Percentiles rank a stretch among this genome's conserved stretches.
These are phyloP conservation scores for Cucurbitaria berberidis DNA, from an alignment of 2,329 filamentous ascomycete species.

Conservation along the genomic window DNA sequence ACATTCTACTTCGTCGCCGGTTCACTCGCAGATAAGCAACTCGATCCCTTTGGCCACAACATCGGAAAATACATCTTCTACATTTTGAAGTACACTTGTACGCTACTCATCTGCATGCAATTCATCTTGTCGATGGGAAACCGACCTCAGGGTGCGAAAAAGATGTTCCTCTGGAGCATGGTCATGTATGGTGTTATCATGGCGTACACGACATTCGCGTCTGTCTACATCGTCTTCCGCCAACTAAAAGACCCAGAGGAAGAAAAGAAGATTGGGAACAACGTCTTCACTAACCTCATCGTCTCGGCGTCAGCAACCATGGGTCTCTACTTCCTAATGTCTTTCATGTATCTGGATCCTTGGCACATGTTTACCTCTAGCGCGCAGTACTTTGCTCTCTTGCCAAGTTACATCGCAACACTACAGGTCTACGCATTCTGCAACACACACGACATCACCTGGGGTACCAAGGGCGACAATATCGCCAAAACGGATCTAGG, in stretches of 20 bases:
- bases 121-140: constrained; percentile 98
- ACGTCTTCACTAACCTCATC: constrained; percentile 93
- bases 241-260: constrained; percentile 67
- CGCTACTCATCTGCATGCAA: constrained; percentile 89
- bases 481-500: constrained; percentile 91
- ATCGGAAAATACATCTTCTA: constrained; percentile 86
- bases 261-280: constrained; percentile 72
- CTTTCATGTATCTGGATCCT: constrained; percentile 93
- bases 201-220: constrained; percentile 90
- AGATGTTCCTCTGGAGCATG: constrained; percentile 87
- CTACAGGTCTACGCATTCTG: constrained; percentile 98
- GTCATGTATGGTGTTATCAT: constrained; percentile 93
- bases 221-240: constrained; percentile 85
- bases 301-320: constrained; percentile 87
- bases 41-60: constrained; percentile 91
- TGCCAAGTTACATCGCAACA: constrained; percentile 95
- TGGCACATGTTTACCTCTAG: constrained; percentile 99
- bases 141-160: constrained; percentile 90
- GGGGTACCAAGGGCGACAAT: constrained; percentile 99
- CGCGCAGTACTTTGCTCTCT: constrained; percentile 87
- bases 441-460: constrained; percentile 98
- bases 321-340: constrained; percentile 95
- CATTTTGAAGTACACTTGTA: constrained; percentile 81
- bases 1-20: constrained; percentile 98
- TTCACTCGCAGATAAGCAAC: constrained; percentile 75